phyloP scores from a whole-genome alignment of 2,329 filamentous ascomycete genomes.

The Thielaviopsis musarum region DNA sequence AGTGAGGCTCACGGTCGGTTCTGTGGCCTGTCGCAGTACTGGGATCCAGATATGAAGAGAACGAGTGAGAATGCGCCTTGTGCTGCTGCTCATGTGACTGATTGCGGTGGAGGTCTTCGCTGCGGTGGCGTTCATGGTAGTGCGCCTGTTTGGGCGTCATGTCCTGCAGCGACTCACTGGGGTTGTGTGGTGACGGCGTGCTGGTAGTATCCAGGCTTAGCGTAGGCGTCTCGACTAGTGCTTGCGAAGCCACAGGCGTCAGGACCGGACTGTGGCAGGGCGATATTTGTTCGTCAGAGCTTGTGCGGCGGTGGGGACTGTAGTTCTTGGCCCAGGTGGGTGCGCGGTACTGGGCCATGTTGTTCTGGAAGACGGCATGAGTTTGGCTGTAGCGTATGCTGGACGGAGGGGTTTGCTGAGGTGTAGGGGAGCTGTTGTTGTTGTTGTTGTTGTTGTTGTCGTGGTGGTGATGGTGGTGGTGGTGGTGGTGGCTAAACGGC shows the following conservation, averaged over 20 bases:
- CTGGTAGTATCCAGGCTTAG: neutral
- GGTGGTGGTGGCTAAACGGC: neutral
- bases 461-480: neutral
- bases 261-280: slow-evolving; percentile 3
- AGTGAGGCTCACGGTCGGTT: neutral
- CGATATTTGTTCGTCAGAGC: slow-evolving; percentile 7
- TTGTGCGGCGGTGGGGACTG: slow-evolving; percentile 11
- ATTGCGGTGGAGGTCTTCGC: neutral
- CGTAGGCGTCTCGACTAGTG: neutral
- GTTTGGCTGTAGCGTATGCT: neutral
- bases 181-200: neutral
- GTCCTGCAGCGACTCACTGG: neutral
- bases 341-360: slow-evolving; percentile 8
- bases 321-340: slow-evolving; percentile 11
- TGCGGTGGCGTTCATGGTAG: neutral
- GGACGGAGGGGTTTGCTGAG: neutral
- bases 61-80: neutral
- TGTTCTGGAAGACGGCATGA: slow-evolving; percentile 7
- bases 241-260: neutral
- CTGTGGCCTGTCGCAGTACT: neutral
- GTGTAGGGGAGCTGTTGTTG: neutral
- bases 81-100: neutral
- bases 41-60: neutral
- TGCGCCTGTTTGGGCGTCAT: neutral
- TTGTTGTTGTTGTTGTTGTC: neutral